Conservation (phyloP, 192 early-diverging fungal genomes). For the Haplosporangium gracile region DNA sequence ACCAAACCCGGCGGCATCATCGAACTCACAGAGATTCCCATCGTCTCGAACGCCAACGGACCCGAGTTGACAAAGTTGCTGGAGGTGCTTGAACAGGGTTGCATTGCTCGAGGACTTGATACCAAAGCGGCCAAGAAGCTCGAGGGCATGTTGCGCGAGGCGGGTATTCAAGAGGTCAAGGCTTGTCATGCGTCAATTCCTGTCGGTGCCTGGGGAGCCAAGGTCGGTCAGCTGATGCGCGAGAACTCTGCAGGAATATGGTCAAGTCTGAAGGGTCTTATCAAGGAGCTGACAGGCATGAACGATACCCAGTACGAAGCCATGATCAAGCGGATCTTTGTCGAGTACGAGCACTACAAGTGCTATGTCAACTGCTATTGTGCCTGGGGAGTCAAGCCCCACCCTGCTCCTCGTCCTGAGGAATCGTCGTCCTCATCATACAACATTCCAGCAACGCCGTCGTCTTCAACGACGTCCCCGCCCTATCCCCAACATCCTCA, state of each 20-base stretch:
- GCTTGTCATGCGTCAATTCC: conserved; percentile 39
- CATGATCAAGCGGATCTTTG: conserved; percentile 43
- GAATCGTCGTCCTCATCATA: conserved; percentile 3
- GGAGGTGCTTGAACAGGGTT: conserved; percentile 40
- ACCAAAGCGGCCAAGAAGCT: conserved; percentile 45
- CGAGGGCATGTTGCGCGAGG: conserved; percentile 25
- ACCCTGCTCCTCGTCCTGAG: conserved; percentile 15
- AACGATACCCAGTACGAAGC: conserved; percentile 45
- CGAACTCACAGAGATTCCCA: conserved; percentile 60
- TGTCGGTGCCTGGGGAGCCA: conserved; percentile 47
- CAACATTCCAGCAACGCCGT: not conserved
- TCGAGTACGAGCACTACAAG: conserved; percentile 44
- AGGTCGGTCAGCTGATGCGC: conserved; percentile 50
- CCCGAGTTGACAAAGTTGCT: conserved; percentile 39
- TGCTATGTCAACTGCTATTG: conserved; percentile 56
- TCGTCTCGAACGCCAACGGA: conserved; percentile 42
- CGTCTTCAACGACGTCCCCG: not conserved
- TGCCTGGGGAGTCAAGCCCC: conserved; percentile 51
- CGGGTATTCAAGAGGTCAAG: conserved; percentile 34
- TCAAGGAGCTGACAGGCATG: conserved; percentile 41
- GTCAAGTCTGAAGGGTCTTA: conserved; percentile 43
- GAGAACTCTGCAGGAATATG: conserved; percentile 49
- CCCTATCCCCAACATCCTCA: not conserved
- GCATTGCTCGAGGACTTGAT: conserved; percentile 32
- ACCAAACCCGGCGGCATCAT: conserved; percentile 68